Evolutionary conservation across 23 red algal genomes (phyloP), one percentile per base, ranked within the genome.

Genomic region (Gracilaria caudata): DNA sequence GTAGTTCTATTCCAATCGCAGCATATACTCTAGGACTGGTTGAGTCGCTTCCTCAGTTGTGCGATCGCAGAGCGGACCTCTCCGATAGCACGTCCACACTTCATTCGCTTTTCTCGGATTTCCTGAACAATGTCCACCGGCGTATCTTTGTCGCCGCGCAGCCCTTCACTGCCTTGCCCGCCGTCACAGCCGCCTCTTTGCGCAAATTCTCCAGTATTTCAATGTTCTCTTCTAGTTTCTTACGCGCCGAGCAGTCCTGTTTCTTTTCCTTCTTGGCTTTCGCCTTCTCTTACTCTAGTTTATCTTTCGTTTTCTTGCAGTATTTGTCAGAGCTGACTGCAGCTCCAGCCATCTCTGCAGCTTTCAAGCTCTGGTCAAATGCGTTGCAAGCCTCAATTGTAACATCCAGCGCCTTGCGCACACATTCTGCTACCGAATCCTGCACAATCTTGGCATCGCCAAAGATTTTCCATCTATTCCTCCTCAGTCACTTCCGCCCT

Each of bases 151-250:
- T 60, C 7, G 57, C 57, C 57, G 26, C 23, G 25, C 57, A 28
- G 57, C 57, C 28, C 65, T 39, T 71, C 65, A 34, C 65, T 41
- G 17, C 65, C 65, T 71, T 41, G 19, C 65, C 65, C 21, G 65
- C 65, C 4, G 39, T 71, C 34, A 36, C 37, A 2, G 34, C 20
- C 65, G 65, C 32, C 40, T 71, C 65, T 34, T 71, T 71, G 37
- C 65, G 13, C 19, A 71, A 34, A 2, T 71, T 36, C 34, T 36
- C 37, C 17, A 39, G n/a, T 7, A n/a, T 19, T 6, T 32, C 60
- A 28, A 32, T 35, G 26, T 65, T 23, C 32, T 65, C 60, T 23
- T 65, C 32, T 0, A 71, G 65, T 19, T 36, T 71, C 19, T 71
- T 41, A 23, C 65, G 40, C 3, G 32, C 65, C 29, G 32, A 36